phyloP scores from a whole-genome alignment of 2,329 filamentous ascomycete genomes.

The Phyllosticta paracitricarpa region DNA sequence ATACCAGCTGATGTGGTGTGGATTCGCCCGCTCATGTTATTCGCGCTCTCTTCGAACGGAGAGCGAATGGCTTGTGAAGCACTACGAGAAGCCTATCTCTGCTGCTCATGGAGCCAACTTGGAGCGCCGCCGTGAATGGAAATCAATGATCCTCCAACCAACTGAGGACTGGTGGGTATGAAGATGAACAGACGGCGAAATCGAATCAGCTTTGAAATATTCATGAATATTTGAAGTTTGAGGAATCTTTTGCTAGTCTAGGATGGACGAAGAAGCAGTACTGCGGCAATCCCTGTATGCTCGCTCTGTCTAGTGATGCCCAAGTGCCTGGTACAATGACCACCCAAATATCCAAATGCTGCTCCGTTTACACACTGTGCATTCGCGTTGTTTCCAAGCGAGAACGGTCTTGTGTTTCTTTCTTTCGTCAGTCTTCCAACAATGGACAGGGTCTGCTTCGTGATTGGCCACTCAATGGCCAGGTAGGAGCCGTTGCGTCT shows the following conservation, averaged over 20 bases:
- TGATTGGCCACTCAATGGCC: neutral
- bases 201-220: neutral
- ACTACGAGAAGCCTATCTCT: no score
- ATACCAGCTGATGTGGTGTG: no score
- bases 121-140: no score
- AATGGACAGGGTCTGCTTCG: neutral
- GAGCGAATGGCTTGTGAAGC: no score
- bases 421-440: neutral
- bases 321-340: neutral
- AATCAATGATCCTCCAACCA: no score
- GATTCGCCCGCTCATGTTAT: no score
- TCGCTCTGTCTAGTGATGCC: neutral
- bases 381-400: neutral
- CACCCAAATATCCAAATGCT: neutral
- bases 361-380: neutral
- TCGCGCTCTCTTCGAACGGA: no score
- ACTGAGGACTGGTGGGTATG: neutral
- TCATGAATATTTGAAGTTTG: neutral
- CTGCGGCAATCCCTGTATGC: neutral
- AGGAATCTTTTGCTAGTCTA: neutral
- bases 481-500: neutral
- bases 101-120: no score
- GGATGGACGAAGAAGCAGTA: neutral
- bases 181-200: neutral
- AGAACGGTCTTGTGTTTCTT: neutral